phyloP scores from a whole-genome alignment of 176 grass and related monocot species.

The Musa troglodytarum region DNA sequence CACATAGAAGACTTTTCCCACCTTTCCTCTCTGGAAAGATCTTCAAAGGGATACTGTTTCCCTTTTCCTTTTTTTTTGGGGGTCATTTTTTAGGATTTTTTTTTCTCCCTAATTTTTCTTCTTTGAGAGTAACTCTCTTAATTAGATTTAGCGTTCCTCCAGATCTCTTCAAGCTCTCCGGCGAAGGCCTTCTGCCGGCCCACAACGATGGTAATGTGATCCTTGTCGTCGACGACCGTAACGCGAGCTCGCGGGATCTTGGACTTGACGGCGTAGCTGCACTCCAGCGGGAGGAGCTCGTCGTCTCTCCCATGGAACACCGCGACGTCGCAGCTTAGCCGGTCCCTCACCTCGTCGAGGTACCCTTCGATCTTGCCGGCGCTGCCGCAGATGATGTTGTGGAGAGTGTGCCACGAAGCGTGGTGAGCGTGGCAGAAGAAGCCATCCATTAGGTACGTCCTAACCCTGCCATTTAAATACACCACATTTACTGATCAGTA shows the following conservation, averaged over 20 bases:
- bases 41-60: too few species aligned
- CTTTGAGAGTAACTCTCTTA: too few species aligned
- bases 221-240: conserved; percentile 2
- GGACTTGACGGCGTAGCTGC: conserved; percentile 4
- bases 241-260: conserved; percentile 14
- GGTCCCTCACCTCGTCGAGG: conserved; percentile 13
- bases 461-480: neutral
- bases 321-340: conserved; percentile 9
- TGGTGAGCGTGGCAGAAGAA: conserved; percentile 23
- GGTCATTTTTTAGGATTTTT: too few species aligned
- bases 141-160: neutral
- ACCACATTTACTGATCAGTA: neutral
- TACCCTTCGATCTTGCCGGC: neutral
- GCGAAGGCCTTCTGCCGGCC: conserved; percentile 19
- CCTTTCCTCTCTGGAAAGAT: too few species aligned
- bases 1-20: too few species aligned
- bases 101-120: too few species aligned
- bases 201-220: conserved; percentile 19
- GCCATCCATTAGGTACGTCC: conserved; percentile 18
- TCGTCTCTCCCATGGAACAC: conserved; percentile 16
- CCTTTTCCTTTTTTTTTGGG: too few species aligned
- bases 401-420: conserved; percentile 15
- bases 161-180: conserved; percentile 11
- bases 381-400: conserved; percentile 22
- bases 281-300: conserved; percentile 10